A percentile compares a stretch with the other conserved stretches of the same genome.
Evolutionary conservation across 176 grass and related monocot genomes (phyloP).

Genomic region (Paspalum vaginatum): DNA sequence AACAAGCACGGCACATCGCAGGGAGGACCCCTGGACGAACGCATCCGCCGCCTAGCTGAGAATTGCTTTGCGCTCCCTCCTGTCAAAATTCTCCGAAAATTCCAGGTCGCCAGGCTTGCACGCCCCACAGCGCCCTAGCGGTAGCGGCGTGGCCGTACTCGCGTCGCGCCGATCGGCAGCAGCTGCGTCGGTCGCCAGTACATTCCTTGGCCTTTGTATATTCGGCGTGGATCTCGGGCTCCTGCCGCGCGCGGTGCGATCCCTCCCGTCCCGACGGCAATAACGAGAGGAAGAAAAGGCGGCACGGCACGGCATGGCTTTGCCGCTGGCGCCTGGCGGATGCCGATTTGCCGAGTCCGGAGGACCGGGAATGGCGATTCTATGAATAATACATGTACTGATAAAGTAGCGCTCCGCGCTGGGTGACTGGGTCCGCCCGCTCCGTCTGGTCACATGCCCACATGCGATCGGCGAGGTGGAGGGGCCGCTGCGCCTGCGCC

Average conservation of each 20-base stretch:
- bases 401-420: not conserved
- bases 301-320: not conserved
- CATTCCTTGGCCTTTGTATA: not conserved
- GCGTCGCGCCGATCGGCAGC: not conserved
- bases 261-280: slow-evolving; percentile 1
- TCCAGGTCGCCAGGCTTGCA: slow-evolving; percentile 41
- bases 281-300: not conserved
- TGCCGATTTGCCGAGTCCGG: not conserved
- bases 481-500: not conserved
- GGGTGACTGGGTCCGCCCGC: not conserved
- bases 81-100: not conserved
- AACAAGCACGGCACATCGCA: not conserved
- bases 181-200: not conserved
- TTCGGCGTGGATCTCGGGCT: not conserved
- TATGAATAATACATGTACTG: not conserved
- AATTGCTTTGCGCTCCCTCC: slow-evolving; percentile 4
- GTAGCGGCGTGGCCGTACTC: not conserved
- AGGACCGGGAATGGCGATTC: not conserved
- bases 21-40: not conserved
- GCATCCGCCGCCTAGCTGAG: not conserved
- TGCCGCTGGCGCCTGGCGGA: too few species aligned
- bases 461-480: slow-evolving; percentile 15
- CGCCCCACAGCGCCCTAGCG: not conserved
- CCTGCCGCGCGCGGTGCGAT: not conserved
- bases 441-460: slow-evolving; percentile 16